Percentiles rank a stretch among this genome's conserved stretches.
Evolutionary conservation across 768 basidiomycete genomes (phyloP).

Genomic region (Phylloporus scabripes): DNA sequence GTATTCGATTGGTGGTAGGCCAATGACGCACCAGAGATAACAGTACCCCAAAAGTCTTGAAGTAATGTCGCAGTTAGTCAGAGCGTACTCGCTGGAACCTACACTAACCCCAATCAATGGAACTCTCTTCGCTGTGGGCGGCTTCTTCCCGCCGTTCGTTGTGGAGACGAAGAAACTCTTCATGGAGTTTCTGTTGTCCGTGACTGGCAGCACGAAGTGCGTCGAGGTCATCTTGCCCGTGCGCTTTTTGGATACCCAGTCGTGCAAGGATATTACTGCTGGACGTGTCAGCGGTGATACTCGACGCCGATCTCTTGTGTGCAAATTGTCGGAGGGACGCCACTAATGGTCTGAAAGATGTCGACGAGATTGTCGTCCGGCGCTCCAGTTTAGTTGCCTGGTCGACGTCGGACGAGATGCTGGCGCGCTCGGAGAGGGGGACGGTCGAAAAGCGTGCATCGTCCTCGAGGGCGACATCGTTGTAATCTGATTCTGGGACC

Average conservation of each 20-base stretch:
- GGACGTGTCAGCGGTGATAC: conserved; percentile 47
- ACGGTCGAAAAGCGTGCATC: conserved; percentile 49
- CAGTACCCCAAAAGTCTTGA: conserved; percentile 90
- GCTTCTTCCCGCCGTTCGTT: conserved; percentile 44
- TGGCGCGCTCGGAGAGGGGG: conserved; percentile 36
- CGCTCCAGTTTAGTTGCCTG: conserved; percentile 21
- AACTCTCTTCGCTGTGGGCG: conserved; percentile 35
- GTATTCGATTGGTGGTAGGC: neutral
- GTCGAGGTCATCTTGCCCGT: conserved; percentile 36
- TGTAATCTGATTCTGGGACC: conserved; percentile 55
- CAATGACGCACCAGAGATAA: conserved; percentile 66
- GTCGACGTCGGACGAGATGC: conserved; percentile 27
- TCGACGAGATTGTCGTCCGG: conserved; percentile 28
- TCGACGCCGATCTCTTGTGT: conserved; percentile 63
- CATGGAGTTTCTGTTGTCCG: conserved; percentile 66
- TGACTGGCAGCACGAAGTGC: conserved; percentile 48
- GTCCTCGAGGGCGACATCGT: conserved; percentile 49
- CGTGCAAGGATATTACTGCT: conserved; percentile 45
- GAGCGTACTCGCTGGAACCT: neutral
- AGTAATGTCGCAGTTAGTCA: conserved; percentile 5
- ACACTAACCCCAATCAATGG: conserved; percentile 73
- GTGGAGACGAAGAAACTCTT: conserved; percentile 68
- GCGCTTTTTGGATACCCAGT: conserved; percentile 42
- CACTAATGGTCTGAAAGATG: conserved; percentile 15
- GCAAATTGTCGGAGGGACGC: conserved; percentile 25